Evolutionary conservation across 257 asterid genomes (phyloP), one percentile per base, ranked within the genome.

Genomic region (Buddleja alternifolia): DNA sequence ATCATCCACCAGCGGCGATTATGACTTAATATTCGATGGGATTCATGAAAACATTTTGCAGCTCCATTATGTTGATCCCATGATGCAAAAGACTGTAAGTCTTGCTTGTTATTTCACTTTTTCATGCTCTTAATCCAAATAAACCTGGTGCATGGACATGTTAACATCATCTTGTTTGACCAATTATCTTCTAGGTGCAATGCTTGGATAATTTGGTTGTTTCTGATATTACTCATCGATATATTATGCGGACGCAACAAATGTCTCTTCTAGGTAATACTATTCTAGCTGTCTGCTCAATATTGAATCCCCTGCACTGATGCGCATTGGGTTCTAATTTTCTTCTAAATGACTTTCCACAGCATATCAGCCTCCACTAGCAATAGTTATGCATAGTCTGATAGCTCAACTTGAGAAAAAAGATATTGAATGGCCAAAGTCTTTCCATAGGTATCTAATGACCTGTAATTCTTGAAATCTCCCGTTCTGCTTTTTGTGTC

Each of bases 81-180:
- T 89, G 81, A 88, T 94, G 97, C 88, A 79, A 60, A 94, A 87
- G 83, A 94, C 97, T 66, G 99, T 91, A 77, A 80, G 99, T 78
- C 63, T 70, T 70, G 40, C 57, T 58, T 15, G 52, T 53, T 39
- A 61, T 19, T 39, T 60, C 1, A 4, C 2, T 53, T 46, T 55
- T 71, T 57, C 17, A 12, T 46, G 42, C 66, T 29, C 3, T 60
- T 61, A 10, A 54, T 56, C 41, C 32, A 42, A 62, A 12, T 60
- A 37, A 55, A 37, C 21, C 15, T 20, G 16, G 48, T 17, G 25
- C 39, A 9, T 44, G 15, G 61, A 11, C 59, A 25, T 16, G 24
- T 7, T 61, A 34, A 36, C 61, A 47, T 63, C 40, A 21, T 55
- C 4, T 46, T 63, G 39, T 37, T 68, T 41, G 51, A 52, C 55